A percentile compares a stretch with the other conserved stretches of the same genome.
Evolutionary conservation across 257 asterid genomes (phyloP).

Genomic region (Solanum pimpinellifolium): DNA sequence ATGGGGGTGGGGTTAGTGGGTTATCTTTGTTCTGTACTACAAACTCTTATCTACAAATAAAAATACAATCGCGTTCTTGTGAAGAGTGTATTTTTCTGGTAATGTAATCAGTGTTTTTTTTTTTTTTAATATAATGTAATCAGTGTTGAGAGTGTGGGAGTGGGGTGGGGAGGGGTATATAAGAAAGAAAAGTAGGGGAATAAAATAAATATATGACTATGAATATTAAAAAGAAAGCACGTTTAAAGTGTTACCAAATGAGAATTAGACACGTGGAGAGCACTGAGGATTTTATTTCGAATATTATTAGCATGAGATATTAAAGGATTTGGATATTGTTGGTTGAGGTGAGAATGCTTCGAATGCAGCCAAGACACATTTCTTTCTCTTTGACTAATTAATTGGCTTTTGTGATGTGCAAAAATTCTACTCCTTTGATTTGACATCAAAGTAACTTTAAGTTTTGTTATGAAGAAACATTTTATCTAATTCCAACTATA

Average conservation of each 20-base stretch:
- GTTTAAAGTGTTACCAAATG: neutral
- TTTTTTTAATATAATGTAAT: no score
- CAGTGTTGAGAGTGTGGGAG: neutral
- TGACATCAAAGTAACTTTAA: neutral
- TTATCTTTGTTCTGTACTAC: neutral
- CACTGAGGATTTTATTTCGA: neutral
- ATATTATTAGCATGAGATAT: neutral
- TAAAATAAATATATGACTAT: neutral
- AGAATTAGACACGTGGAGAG: neutral
- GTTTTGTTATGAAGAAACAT: neutral
- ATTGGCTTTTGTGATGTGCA: neutral
- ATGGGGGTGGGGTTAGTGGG: neutral
- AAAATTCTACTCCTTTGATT: neutral
- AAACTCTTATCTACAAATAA: neutral
- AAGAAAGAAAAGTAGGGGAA: neutral
- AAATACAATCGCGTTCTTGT: conserved; percentile 2
- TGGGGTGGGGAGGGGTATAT: neutral
- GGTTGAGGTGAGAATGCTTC: neutral
- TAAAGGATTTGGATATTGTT: neutral
- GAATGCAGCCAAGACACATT: neutral
- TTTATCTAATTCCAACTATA: neutral
- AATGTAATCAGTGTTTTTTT: neutral
- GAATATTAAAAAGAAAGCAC: neutral
- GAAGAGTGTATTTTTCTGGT: conserved; percentile 10
- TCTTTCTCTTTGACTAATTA: neutral